Conservation (phyloP, 129 eudicot species). For the Saussurea involucrata region DNA sequence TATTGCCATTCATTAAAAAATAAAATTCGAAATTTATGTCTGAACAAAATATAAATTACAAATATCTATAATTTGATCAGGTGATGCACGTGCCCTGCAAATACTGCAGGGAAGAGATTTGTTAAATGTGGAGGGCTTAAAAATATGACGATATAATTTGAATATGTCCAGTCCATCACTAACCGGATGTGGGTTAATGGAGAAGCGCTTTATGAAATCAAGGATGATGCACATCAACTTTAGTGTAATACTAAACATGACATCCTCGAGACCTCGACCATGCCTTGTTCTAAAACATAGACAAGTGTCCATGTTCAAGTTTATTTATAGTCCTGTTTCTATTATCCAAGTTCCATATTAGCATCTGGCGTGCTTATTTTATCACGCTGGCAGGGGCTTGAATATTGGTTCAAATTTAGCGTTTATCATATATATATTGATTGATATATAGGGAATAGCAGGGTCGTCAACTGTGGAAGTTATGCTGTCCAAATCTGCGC, state of each 20-base stretch:
- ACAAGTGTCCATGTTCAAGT: not conserved
- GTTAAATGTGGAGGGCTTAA: too few species aligned
- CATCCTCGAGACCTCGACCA: not conserved
- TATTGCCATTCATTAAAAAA: not conserved
- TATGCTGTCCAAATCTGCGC: conserved; percentile 81
- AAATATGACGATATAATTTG: not conserved
- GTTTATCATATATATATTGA: not conserved
- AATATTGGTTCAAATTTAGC: not conserved
- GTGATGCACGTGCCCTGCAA: too few species aligned
- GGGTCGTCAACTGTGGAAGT: conserved; percentile 79
- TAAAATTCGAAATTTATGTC: not conserved
- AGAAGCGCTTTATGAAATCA: not conserved
- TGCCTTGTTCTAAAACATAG: not conserved
- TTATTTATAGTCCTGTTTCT: not conserved
- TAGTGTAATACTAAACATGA: not conserved
- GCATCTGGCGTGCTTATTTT: not conserved
- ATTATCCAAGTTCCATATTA: not conserved
- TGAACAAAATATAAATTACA: too few species aligned
- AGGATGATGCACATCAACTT: conserved; percentile 8
- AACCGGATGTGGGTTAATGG: not conserved
- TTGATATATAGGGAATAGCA: conserved; percentile 46
- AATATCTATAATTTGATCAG: too few species aligned
- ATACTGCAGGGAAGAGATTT: too few species aligned
- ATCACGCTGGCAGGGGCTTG: not conserved
- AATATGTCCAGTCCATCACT: not conserved